Percentiles rank a stretch among this genome's conserved stretches.
Conservation (phyloP, 352 stramenopile genomes). For the Phytophthora chlamydospora region DNA sequence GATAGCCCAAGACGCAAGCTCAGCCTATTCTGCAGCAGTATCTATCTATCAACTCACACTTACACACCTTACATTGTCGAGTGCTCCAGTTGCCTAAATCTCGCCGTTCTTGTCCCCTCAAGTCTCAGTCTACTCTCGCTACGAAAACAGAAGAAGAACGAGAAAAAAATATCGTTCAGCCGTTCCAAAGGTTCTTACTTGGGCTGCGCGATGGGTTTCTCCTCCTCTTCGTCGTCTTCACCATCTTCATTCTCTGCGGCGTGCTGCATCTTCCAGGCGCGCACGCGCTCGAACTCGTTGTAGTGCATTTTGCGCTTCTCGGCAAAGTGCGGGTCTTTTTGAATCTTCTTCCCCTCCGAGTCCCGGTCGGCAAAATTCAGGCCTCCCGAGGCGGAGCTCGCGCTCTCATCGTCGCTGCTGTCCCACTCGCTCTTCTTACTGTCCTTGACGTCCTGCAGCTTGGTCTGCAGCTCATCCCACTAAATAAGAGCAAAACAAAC, state of each 20-base stretch:
- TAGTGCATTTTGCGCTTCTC: slow-evolving; percentile 85
- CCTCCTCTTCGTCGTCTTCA: slow-evolving; percentile 32
- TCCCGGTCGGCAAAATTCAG: slow-evolving; percentile 50
- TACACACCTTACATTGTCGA: slow-evolving; percentile 2
- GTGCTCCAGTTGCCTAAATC: slow-evolving; percentile 13
- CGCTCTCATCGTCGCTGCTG: slow-evolving; percentile 52
- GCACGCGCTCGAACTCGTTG: slow-evolving; percentile 82
- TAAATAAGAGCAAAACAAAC: slow-evolving; percentile 22
- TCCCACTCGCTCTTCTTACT: slow-evolving; percentile 66
- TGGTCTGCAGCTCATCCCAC: slow-evolving; percentile 75
- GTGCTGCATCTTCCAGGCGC: slow-evolving; percentile 71
- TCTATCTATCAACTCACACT: slow-evolving; percentile 27
- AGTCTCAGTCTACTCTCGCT: background rate
- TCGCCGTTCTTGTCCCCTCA: background rate
- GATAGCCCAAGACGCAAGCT: slow-evolving; percentile 6
- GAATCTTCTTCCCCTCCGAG: slow-evolving; percentile 65
- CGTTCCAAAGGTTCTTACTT: slow-evolving; percentile 7
- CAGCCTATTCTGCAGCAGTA: slow-evolving; percentile 24
- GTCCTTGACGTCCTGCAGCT: slow-evolving; percentile 62
- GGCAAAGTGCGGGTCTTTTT: slow-evolving; percentile 69
- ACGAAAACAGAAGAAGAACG: background rate
- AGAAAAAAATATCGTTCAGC: background rate
- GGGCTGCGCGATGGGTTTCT: slow-evolving; percentile 9
- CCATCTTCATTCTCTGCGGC: slow-evolving; percentile 49
- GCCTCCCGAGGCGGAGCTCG: slow-evolving; percentile 14